phyloP scores from a whole-genome alignment of 495 filamentous ascomycete genomes.

The Aspergillus haitiensis region DNA sequence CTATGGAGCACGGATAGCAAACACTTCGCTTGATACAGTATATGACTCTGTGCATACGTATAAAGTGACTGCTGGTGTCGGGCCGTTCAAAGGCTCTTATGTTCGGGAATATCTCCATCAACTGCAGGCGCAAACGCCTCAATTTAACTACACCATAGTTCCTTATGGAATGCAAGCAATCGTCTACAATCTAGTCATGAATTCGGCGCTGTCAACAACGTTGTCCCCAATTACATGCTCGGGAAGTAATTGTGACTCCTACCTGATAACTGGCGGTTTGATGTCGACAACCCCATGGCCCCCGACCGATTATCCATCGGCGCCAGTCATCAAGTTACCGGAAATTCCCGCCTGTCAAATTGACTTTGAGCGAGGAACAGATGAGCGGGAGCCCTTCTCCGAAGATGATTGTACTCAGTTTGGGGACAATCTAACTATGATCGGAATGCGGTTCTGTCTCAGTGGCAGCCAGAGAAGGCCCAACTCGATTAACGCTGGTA shows the following conservation, averaged over 20 bases:
- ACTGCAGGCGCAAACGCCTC: neutral
- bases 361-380: neutral
- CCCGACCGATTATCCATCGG: neutral
- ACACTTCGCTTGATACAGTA: neutral
- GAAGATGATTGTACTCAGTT: neutral
- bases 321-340: neutral
- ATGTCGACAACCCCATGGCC: neutral
- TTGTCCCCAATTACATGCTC: neutral
- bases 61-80: neutral
- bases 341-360: neutral
- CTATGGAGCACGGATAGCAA: neutral
- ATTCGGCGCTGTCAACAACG: neutral
- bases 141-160: neutral
- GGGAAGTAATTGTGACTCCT: neutral
- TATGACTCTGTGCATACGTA: neutral
- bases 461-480: neutral
- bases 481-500: neutral
- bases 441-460: neutral
- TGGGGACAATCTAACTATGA: neutral
- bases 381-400: neutral
- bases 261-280: slow-evolving; percentile 2
- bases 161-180: slow-evolving; percentile 4
- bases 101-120: neutral
- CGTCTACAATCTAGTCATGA: slow-evolving; percentile 4
- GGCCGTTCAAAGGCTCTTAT: slow-evolving; percentile 3